These are phyloP conservation scores for Megacollybia marginata DNA, from an alignment of 768 basidiomycete genomes.

Conservation along the genomic window DNA sequence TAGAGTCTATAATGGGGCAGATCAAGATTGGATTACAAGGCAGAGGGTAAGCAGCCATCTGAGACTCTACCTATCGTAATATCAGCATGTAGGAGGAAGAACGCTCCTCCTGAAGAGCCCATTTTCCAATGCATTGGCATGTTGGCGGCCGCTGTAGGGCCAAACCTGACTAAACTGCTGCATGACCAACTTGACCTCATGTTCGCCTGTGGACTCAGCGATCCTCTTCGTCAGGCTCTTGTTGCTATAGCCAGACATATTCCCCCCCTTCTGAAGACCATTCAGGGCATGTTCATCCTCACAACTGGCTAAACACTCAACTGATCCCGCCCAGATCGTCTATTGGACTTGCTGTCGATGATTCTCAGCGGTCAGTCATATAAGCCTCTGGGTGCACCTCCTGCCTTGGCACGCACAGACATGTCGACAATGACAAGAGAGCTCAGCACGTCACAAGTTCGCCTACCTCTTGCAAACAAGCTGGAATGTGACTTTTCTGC, in stretches of 20 bases:
- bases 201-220: conserved; percentile 90
- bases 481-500: conserved; percentile 4
- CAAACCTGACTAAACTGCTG: conserved; percentile 89
- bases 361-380: conserved; percentile 82
- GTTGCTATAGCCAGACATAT: conserved; percentile 81
- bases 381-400: conserved; percentile 81
- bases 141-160: conserved; percentile 91
- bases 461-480: neutral
- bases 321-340: conserved; percentile 51
- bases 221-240: conserved; percentile 79
- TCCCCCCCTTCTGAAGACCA: conserved; percentile 81
- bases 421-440: conserved; percentile 42
- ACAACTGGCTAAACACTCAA: no score
- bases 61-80: neutral
- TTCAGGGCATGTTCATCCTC: conserved; percentile 58
- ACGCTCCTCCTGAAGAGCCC: conserved; percentile 87
- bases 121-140: conserved; percentile 98
- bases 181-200: conserved; percentile 97
- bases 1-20: conserved; percentile 84
- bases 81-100: conserved; percentile 54
- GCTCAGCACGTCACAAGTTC: conserved; percentile 40
- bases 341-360: conserved; percentile 77
- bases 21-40: conserved; percentile 86
- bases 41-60: conserved; percentile 53
- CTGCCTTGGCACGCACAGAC: conserved; percentile 50